Conservation (phyloP, 202 grass and related monocot species). For the Carex arenaria region DNA sequence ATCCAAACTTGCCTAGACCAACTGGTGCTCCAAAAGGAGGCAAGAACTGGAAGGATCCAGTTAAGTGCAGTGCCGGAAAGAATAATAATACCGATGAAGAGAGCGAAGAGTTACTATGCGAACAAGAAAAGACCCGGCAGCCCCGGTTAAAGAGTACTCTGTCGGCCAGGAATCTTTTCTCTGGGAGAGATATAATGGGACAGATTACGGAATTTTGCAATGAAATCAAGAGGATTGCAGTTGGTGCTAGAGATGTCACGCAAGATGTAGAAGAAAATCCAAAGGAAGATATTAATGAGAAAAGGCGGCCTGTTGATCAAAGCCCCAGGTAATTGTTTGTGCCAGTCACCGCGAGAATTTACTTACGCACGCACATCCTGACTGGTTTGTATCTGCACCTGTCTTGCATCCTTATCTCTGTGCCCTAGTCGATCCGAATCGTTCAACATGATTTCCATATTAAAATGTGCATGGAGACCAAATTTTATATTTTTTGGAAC, state of each 20-base stretch:
- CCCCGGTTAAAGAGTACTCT: slow-evolving; percentile 70
- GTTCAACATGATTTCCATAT: too few relatives aligned
- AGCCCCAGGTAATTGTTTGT: slow-evolving; percentile 50
- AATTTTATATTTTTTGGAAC: too few relatives aligned
- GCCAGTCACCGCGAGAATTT: not conserved
- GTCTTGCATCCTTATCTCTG: not conserved
- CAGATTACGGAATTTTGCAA: slow-evolving; percentile 95
- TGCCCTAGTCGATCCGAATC: too few relatives aligned
- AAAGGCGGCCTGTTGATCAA: slow-evolving; percentile 8
- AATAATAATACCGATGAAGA: slow-evolving; percentile 29
- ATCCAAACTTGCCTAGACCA: slow-evolving; percentile 55
- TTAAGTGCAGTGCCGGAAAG: slow-evolving; percentile 80
- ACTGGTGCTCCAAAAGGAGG: slow-evolving; percentile 42
- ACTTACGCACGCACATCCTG: not conserved
- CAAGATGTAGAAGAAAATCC: slow-evolving; percentile 29
- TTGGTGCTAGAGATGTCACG: slow-evolving; percentile 10
- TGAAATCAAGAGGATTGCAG: slow-evolving; percentile 86
- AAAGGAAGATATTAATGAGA: slow-evolving; percentile 6
- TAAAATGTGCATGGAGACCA: too few relatives aligned
- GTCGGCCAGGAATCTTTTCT: slow-evolving; percentile 92
- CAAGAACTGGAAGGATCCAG: slow-evolving; percentile 66
- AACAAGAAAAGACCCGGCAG: slow-evolving; percentile 24
- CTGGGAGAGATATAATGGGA: slow-evolving; percentile 73
- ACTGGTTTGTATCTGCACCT: not conserved
- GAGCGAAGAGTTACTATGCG: slow-evolving; percentile 44